Evolutionary conservation across 352 stramenopile species (phyloP).

Genomic region (Globisporangium spiculum): DNA sequence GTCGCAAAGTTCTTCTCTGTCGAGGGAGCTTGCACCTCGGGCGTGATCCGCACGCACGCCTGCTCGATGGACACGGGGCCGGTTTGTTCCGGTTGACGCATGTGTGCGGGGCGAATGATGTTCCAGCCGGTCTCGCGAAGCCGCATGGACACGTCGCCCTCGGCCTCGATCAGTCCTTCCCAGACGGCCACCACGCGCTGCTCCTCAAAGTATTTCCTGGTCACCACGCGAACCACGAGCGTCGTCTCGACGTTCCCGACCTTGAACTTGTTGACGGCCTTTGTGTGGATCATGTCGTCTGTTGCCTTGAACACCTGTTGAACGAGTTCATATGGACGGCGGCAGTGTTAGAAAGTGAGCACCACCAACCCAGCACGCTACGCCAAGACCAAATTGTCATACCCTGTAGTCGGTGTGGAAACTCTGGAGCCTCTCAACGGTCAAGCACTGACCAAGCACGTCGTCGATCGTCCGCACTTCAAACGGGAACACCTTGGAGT

Average conservation of each 20-base stretch:
- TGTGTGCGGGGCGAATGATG: constrained; percentile 14
- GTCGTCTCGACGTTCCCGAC: constrained; percentile 22
- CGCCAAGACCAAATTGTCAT: background rate
- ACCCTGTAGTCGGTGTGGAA: constrained; percentile 5
- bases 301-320: background rate
- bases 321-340: background rate
- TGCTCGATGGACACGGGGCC: constrained; percentile 6
- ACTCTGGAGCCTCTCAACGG: constrained; percentile 14
- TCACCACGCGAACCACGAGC: constrained; percentile 23
- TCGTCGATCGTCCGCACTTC: constrained; percentile 25
- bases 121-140: constrained; percentile 36
- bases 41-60: constrained; percentile 9
- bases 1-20: background rate
- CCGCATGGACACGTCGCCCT: constrained; percentile 25
- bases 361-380: background rate
- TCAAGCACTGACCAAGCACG: constrained; percentile 26
- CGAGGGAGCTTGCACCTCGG: background rate
- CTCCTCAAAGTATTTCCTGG: constrained; percentile 25
- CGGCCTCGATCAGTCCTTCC: constrained; percentile 30
- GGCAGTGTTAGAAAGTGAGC: too few relatives aligned
- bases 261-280: constrained; percentile 26
- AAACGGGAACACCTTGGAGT: constrained; percentile 35
- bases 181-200: constrained; percentile 28
- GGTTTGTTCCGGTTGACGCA: background rate
- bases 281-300: constrained; percentile 15